Percentiles rank a stretch among this genome's conserved stretches.
Conservation (phyloP, 1,139 yeast genomes). For the Meyerozyma sp. region DNA sequence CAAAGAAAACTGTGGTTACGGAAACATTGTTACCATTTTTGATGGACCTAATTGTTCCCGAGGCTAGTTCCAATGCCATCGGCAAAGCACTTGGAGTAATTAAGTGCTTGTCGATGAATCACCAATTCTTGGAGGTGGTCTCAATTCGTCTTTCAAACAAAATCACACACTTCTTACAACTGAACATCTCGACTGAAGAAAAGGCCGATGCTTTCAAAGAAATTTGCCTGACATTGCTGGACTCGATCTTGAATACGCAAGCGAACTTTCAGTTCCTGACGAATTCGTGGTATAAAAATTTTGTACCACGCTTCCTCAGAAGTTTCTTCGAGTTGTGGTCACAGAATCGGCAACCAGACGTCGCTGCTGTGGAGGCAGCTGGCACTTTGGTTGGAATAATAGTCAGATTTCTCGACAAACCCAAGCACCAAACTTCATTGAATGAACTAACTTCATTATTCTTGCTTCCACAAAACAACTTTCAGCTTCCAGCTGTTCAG, state of each 20-base stretch:
- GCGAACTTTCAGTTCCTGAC: slow-evolving; percentile 24
- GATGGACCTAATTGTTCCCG: slow-evolving; percentile 38
- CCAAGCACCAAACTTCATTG: slow-evolving; percentile 35
- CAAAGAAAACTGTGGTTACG: slow-evolving; percentile 37
- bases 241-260: slow-evolving; percentile 20
- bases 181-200: slow-evolving; percentile 7
- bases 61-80: slow-evolving; percentile 24
- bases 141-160: slow-evolving; percentile 47
- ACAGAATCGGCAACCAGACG: slow-evolving; percentile 8
- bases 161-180: slow-evolving; percentile 16
- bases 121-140: slow-evolving; percentile 44
- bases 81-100: slow-evolving; percentile 38
- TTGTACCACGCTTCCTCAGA: slow-evolving; percentile 27
- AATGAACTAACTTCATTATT: slow-evolving; percentile 27
- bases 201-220: slow-evolving; percentile 11
- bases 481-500: slow-evolving; percentile 11
- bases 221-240: slow-evolving; percentile 22
- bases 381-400: slow-evolving; percentile 35
- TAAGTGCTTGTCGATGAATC: slow-evolving; percentile 39
- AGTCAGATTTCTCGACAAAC: slow-evolving; percentile 29
- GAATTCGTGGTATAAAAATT: slow-evolving; percentile 38
- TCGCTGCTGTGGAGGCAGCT: slow-evolving; percentile 23
- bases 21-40: slow-evolving; percentile 60
- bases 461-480: slow-evolving; percentile 8
- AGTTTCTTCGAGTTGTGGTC: slow-evolving; percentile 8